Evolutionary conservation across 352 stramenopile genomes (phyloP).

Genomic region (Lagenidium sp.): DNA sequence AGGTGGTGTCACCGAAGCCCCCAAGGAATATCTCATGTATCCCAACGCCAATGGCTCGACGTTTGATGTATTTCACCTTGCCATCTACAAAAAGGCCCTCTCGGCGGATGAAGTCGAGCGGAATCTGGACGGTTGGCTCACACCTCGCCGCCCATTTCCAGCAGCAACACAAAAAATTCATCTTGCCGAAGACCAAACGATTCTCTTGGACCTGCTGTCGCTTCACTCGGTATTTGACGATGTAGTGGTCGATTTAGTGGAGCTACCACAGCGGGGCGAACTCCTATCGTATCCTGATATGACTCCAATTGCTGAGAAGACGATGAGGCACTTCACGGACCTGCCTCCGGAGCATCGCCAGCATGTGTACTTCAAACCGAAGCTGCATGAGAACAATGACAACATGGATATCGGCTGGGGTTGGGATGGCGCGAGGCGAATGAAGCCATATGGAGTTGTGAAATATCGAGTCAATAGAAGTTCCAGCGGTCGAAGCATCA

Average conservation of each 20-base stretch:
- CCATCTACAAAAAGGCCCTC: conserved; percentile 32
- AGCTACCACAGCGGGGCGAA: conserved; percentile 32
- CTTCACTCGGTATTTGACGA: conserved; percentile 59
- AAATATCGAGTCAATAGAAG: conserved; percentile 21
- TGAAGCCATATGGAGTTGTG: conserved; percentile 8
- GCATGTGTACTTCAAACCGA: conserved; percentile 39
- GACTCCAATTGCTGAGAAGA: conserved; percentile 22
- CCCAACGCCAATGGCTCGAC: conserved; percentile 29
- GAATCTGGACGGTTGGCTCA: conserved; percentile 8
- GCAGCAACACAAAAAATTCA: conserved; percentile 16
- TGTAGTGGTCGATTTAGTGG: conserved; percentile 34
- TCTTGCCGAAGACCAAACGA: conserved; percentile 33
- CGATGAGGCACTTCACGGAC: conserved; percentile 26
- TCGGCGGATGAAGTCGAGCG: not conserved
- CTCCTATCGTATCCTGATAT: conserved; percentile 48
- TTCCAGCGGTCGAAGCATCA: conserved; percentile 16
- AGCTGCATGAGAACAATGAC: conserved; percentile 31
- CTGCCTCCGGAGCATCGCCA: conserved; percentile 36
- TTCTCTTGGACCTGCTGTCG: conserved; percentile 38
- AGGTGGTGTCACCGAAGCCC: too few relatives aligned
- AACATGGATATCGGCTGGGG: conserved; percentile 21
- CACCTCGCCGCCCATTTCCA: conserved; percentile 34
- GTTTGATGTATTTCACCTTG: conserved; percentile 72
- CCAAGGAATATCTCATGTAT: too few relatives aligned
- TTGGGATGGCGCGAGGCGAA: not conserved